These are phyloP conservation scores for Oenanthe sinensis DNA, from an alignment of 129 eudicot genomes.

Conservation along the genomic window DNA sequence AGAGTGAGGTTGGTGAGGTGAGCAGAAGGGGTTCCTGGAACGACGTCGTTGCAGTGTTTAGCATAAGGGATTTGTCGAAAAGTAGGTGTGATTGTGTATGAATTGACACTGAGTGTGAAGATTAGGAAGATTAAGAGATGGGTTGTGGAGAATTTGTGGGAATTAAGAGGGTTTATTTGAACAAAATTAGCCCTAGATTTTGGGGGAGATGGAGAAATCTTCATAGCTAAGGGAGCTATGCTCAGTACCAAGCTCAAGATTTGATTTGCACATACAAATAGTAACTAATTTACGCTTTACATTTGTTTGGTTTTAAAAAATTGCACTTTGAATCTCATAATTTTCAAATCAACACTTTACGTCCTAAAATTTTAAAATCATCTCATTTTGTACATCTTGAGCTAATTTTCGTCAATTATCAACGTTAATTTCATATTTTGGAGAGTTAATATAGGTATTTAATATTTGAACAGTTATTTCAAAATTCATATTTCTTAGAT, in stretches of 20 bases:
- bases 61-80: conserved; percentile 30
- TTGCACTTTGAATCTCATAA: too few species aligned
- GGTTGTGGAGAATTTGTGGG: conserved; percentile 1
- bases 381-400: too few species aligned
- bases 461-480: too few species aligned
- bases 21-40: conserved; percentile 23
- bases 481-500: too few species aligned
- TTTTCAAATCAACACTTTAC: too few species aligned
- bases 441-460: too few species aligned
- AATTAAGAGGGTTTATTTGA: background rate
- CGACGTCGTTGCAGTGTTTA: conserved; percentile 37
- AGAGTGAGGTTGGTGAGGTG: conserved; percentile 8
- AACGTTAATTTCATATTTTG: too few species aligned
- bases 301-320: too few species aligned
- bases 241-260: background rate
- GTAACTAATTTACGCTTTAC: too few species aligned
- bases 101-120: conserved; percentile 16
- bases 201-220: background rate
- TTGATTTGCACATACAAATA: background rate
- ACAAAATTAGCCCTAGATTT: conserved; percentile 20
- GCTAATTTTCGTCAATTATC: too few species aligned
- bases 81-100: conserved; percentile 21
- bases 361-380: too few species aligned
- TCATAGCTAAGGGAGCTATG: background rate
- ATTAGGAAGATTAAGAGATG: conserved; percentile 20